A percentile compares a stretch with the other conserved stretches of the same genome.
phyloP scores from a whole-genome alignment of 2,329 filamentous ascomycete species.

The Aspergillus unguis region DNA sequence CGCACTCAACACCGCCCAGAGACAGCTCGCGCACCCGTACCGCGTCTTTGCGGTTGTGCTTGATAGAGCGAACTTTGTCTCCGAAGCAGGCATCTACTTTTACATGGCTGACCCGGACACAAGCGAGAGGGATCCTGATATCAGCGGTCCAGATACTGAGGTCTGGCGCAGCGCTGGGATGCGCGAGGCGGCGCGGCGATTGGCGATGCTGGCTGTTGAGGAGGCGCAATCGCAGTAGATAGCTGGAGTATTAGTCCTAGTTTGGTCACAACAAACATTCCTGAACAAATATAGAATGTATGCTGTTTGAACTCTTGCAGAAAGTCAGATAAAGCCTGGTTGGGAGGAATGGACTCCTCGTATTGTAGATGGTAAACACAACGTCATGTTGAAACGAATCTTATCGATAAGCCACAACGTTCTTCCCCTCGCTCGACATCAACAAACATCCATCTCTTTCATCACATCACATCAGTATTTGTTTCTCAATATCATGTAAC shows the following conservation, averaged over 20 bases:
- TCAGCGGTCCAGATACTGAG: not conserved
- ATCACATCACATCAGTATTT: not conserved
- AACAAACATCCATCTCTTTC: not conserved
- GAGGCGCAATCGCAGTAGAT: not conserved
- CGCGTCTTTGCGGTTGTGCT: constrained; percentile 15
- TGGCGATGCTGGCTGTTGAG: not conserved
- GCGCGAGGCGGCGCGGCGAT: not conserved
- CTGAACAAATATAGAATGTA: too few relatives aligned
- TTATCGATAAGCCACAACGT: constrained; percentile 16
- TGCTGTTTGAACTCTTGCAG: too few relatives aligned
- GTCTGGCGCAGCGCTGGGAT: not conserved
- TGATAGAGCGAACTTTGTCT: constrained; percentile 14
- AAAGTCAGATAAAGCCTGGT: too few relatives aligned
- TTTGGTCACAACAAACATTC: too few relatives aligned
- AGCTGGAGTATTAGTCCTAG: not conserved
- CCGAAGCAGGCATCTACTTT: constrained; percentile 16
- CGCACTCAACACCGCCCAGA: not conserved
- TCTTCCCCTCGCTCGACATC: not conserved
- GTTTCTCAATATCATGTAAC: not conserved
- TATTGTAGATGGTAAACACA: too few relatives aligned
- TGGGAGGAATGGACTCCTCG: too few relatives aligned
- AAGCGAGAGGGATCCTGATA: accelerated
- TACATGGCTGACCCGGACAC: constrained; percentile 2
- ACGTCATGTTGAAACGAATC: not conserved
- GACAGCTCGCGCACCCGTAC: not conserved